A percentile compares a stretch with the other conserved stretches of the same genome.
Evolutionary conservation across 371 early-diverging fungal species (phyloP).

Genomic region (Amoeboaphelidium occidentale): DNA sequence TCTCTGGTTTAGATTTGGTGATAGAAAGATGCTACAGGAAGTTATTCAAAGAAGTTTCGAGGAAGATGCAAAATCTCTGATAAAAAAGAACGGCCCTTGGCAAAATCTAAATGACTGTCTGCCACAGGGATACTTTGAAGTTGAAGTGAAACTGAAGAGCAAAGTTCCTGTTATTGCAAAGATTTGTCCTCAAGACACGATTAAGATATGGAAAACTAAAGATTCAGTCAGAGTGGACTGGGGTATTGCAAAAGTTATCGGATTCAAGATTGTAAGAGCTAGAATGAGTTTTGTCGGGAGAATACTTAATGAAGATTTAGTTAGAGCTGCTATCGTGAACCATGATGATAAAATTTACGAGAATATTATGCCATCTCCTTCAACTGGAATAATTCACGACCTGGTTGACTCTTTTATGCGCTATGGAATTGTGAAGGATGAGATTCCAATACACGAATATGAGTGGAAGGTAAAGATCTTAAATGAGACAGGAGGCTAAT

Average conservation of each 20-base stretch:
- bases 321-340: background rate
- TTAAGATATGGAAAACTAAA: background rate
- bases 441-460: background rate
- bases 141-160: background rate
- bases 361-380: background rate
- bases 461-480: background rate
- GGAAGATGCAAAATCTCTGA: background rate
- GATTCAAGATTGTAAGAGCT: background rate
- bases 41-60: background rate
- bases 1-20: background rate
- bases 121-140: background rate
- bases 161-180: background rate
- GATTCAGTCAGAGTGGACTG: background rate
- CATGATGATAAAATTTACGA: background rate
- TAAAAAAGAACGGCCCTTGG: background rate
- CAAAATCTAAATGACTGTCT: background rate
- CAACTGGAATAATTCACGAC: background rate
- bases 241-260: background rate
- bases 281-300: background rate
- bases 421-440: background rate
- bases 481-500: background rate
- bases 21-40: background rate
- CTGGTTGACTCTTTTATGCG: background rate
- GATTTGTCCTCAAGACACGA: background rate
- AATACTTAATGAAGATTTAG: background rate